phyloP scores from a whole-genome alignment of 2,329 filamentous ascomycete species.

The Biscogniauxia mediterranea region DNA sequence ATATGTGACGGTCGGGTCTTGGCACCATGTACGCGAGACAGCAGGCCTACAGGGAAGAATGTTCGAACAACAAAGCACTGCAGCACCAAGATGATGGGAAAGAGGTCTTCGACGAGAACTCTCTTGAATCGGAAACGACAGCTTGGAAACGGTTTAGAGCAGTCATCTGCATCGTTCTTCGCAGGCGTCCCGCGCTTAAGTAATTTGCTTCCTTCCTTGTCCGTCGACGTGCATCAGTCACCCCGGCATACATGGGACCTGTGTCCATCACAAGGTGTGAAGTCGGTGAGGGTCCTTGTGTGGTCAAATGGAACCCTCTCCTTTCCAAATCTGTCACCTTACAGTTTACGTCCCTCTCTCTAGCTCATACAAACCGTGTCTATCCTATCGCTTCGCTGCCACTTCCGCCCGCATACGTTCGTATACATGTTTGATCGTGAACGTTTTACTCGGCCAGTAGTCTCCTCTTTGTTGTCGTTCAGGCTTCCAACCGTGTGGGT shows the following conservation, averaged over 20 bases:
- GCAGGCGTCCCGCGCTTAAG: background rate
- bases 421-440: background rate
- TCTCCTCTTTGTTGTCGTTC: background rate
- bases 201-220: background rate
- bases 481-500: background rate
- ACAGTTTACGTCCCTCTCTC: background rate
- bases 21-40: background rate
- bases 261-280: background rate
- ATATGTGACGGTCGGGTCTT: slow-evolving; percentile 17
- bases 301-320: background rate
- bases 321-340: background rate
- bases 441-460: background rate
- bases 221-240: background rate
- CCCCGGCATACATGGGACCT: background rate
- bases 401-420: background rate
- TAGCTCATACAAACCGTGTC: background rate
- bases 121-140: background rate
- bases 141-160: background rate
- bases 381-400: background rate
- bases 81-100: background rate
- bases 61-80: background rate
- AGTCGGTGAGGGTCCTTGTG: background rate
- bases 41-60: background rate
- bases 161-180: background rate
- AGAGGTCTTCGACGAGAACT: background rate